Percentiles rank a stretch among this genome's conserved stretches.
Evolutionary conservation across 2,329 filamentous ascomycete genomes (phyloP).

Genomic region (Botryotinia convoluta): DNA sequence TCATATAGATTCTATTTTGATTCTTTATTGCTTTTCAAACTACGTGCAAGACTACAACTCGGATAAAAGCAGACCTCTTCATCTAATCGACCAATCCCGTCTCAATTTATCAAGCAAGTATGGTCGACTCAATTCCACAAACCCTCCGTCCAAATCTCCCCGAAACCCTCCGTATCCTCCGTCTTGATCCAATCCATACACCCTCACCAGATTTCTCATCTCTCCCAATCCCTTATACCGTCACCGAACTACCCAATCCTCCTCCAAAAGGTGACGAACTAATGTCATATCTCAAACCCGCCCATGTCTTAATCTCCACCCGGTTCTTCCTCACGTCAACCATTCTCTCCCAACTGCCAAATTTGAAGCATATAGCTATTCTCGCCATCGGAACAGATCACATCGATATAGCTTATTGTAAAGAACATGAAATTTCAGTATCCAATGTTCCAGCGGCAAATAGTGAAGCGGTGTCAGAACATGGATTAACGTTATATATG

Average conservation of each 20-base stretch:
- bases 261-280: conserved; percentile 30
- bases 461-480: conserved; percentile 39
- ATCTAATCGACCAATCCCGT: background rate
- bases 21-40: no score
- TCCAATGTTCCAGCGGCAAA: conserved; percentile 42
- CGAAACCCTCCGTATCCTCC: background rate
- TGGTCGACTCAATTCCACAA: background rate
- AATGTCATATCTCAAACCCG: conserved; percentile 30
- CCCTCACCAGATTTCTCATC: background rate
- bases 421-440: conserved; percentile 38
- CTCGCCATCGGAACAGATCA: conserved; percentile 42
- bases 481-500: conserved; percentile 36
- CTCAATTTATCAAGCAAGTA: background rate
- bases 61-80: background rate
- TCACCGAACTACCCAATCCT: conserved; percentile 25
- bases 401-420: conserved; percentile 41
- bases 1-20: background rate
- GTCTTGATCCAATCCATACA: background rate
- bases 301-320: conserved; percentile 41
- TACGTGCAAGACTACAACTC: background rate
- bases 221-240: conserved; percentile 29
- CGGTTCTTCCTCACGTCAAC: conserved; percentile 34
- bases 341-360: conserved; percentile 35
- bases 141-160: conserved; percentile 8
- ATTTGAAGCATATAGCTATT: conserved; percentile 39